Evolutionary conservation across 345 rosid species (phyloP).

Genomic region (Eucalyptus sp.): DNA sequence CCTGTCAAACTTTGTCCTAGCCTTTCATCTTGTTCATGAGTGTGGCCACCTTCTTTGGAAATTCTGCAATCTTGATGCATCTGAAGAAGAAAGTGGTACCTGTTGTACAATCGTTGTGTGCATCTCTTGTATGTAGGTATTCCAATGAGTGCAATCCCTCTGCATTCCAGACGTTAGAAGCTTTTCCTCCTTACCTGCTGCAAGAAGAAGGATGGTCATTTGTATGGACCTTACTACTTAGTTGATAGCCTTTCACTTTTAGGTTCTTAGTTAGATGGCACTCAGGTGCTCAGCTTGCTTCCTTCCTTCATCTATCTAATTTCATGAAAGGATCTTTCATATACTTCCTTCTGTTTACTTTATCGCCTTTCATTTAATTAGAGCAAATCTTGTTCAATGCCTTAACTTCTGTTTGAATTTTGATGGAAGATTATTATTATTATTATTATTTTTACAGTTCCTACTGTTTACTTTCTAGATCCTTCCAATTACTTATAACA

Average conservation of each 20-base stretch:
- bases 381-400: not conserved
- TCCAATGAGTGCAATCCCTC: not conserved
- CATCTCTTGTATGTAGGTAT: not conserved
- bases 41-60: not conserved
- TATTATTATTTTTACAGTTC: not conserved
- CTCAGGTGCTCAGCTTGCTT: not conserved
- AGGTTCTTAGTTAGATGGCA: not conserved
- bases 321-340: not conserved
- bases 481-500: not conserved
- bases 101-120: not conserved
- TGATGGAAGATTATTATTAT: not conserved
- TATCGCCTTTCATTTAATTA: not conserved
- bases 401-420: not conserved
- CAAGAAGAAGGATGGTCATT: not conserved
- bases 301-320: not conserved
- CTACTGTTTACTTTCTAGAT: not conserved
- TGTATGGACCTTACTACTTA: not conserved
- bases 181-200: not conserved
- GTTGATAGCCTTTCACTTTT: not conserved
- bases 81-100: not conserved
- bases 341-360: not conserved
- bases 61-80: not conserved
- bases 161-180: not conserved
- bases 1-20: not conserved
- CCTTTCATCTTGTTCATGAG: not conserved